A percentile compares a stretch with the other conserved stretches of the same genome.
phyloP scores from a whole-genome alignment of 192 early-diverging fungal genomes.

The Phycomyces nitens region DNA sequence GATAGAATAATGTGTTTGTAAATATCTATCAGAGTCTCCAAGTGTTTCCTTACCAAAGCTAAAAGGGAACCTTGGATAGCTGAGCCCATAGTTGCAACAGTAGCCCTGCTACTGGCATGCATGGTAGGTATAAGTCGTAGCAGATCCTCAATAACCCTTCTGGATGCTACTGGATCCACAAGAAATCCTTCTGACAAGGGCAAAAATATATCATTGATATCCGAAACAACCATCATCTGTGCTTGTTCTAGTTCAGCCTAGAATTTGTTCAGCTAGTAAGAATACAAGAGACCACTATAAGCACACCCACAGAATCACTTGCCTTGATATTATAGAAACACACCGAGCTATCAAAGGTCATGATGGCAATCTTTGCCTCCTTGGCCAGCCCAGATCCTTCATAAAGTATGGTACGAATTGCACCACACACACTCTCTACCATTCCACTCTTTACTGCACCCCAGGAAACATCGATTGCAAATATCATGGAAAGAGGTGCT shows the following conservation, averaged over 20 bases:
- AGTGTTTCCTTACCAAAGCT: constrained; percentile 77
- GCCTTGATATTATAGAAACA: constrained; percentile 95
- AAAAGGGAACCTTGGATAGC: constrained; percentile 69
- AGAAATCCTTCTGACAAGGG: constrained; percentile 89
- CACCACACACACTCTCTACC: constrained; percentile 60
- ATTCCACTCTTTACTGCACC: constrained; percentile 82
- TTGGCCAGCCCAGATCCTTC: constrained; percentile 42
- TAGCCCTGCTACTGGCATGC: constrained; percentile 73
- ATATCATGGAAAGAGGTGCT: constrained; percentile 70
- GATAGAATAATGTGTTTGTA: too few relatives aligned
- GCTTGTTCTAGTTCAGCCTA: constrained; percentile 75
- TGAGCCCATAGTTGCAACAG: constrained; percentile 78
- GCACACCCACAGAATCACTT: constrained; percentile 1
- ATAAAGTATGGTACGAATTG: constrained; percentile 71
- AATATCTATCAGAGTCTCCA: too few relatives aligned
- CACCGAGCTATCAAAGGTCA: constrained; percentile 86
- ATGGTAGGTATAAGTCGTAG: constrained; percentile 78
- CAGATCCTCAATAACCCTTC: constrained; percentile 72
- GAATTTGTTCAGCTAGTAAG: constrained; percentile 3
- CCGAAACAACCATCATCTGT: constrained; percentile 93
- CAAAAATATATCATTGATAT: constrained; percentile 91
- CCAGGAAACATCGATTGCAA: constrained; percentile 95
- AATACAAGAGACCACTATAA: constrained; percentile 4
- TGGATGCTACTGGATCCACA: constrained; percentile 81
- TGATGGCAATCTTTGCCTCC: constrained; percentile 73